These are phyloP conservation scores for Quercus cerris DNA, from an alignment of 306 rosid species.

Conservation along the genomic window DNA sequence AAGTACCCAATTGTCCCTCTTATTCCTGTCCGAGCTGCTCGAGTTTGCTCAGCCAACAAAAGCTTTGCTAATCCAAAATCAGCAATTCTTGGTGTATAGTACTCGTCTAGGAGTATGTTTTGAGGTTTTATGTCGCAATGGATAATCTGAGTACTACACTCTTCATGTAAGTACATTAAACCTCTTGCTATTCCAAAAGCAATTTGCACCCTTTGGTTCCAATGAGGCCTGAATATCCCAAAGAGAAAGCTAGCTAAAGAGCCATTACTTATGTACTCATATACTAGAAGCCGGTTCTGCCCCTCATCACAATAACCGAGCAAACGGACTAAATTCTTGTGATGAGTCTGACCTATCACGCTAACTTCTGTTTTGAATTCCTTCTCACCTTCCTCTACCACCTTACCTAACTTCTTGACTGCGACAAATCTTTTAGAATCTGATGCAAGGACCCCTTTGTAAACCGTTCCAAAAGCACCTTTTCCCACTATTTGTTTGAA, in stretches of 20 bases:
- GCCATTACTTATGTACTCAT: slow-evolving; percentile 17
- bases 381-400: slow-evolving; percentile 31
- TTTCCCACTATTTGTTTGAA: slow-evolving; percentile 23
- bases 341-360: slow-evolving; percentile 31
- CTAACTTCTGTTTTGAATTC: slow-evolving; percentile 39
- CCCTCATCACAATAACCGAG: slow-evolving; percentile 24
- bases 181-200: slow-evolving; percentile 12
- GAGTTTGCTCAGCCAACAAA: slow-evolving; percentile 25
- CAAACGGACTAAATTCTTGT: slow-evolving; percentile 20
- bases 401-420: slow-evolving; percentile 33
- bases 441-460: slow-evolving; percentile 27
- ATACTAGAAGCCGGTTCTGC: neutral
- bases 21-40: slow-evolving; percentile 12
- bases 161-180: slow-evolving; percentile 17
- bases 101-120: slow-evolving; percentile 20
- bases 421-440: slow-evolving; percentile 26
- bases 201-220: slow-evolving; percentile 13
- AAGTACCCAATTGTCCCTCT: slow-evolving; percentile 38
- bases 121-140: slow-evolving; percentile 25
- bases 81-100: slow-evolving; percentile 5
- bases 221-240: slow-evolving; percentile 16
- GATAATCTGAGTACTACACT: slow-evolving; percentile 8
- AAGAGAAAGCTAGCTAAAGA: slow-evolving; percentile 14
- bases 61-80: slow-evolving; percentile 35
- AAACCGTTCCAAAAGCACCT: slow-evolving; percentile 27